These are phyloP conservation scores for Lentinula detonsa DNA, from an alignment of 768 basidiomycete genomes.

Conservation along the genomic window DNA sequence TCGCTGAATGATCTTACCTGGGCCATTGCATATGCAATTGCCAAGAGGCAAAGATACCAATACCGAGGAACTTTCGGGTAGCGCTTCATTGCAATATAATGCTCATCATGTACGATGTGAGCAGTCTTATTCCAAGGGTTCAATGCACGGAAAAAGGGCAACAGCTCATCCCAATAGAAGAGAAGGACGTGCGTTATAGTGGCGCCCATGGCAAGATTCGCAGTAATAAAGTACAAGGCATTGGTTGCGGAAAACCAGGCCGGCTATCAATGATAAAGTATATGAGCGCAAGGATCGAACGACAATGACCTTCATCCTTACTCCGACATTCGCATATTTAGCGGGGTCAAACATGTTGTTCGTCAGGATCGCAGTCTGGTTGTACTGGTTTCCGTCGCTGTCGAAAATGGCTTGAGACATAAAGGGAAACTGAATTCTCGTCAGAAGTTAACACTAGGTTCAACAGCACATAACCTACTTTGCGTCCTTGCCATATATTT, in stretches of 20 bases:
- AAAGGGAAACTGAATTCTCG: constrained; percentile 10
- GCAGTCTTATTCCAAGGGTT: constrained; percentile 23
- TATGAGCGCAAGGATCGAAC: no score
- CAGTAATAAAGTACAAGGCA: constrained; percentile 12
- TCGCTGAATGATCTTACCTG: not conserved
- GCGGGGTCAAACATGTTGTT: constrained; percentile 18
- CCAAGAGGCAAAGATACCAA: constrained; percentile 17
- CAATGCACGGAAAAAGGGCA: not conserved
- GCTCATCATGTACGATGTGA: constrained; percentile 22
- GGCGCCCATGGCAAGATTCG: constrained; percentile 15
- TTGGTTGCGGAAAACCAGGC: constrained; percentile 30
- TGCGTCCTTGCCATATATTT: constrained; percentile 14
- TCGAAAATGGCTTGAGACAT: constrained; percentile 8
- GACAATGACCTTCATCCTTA: not conserved
- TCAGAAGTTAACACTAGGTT: not conserved
- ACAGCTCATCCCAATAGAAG: constrained; percentile 26
- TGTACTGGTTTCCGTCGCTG: constrained; percentile 14
- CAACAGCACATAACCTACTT: not conserved
- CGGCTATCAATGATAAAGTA: constrained; percentile 11
- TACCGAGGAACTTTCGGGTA: constrained; percentile 14
- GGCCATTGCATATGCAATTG: constrained; percentile 15
- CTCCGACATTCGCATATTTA: constrained; percentile 12
- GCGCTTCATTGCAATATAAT: constrained; percentile 9
- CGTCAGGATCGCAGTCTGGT: constrained; percentile 21
- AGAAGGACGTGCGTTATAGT: constrained; percentile 19